A percentile compares a stretch with the other conserved stretches of the same genome.
These are phyloP conservation scores for Calocybe indica DNA, from an alignment of 768 basidiomycete genomes.

Conservation along the genomic window DNA sequence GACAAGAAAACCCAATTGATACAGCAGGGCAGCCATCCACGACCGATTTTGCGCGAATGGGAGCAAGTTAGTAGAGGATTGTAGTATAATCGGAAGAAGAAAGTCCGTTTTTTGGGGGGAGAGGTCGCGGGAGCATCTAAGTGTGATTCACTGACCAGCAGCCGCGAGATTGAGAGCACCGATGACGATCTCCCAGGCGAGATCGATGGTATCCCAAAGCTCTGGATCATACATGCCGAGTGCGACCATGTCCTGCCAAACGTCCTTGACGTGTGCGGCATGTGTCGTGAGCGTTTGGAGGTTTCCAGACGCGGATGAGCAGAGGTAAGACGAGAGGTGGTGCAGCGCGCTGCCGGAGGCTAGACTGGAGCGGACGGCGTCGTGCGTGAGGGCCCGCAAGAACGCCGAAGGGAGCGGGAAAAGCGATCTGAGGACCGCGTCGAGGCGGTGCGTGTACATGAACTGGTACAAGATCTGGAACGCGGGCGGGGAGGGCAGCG, in stretches of 20 bases:
- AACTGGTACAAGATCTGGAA: constrained; percentile 61
- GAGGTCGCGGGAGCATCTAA: constrained; percentile 1
- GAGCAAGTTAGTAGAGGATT: too few species aligned
- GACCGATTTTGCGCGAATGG: too few species aligned
- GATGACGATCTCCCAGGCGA: constrained; percentile 74
- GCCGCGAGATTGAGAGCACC: constrained; percentile 47
- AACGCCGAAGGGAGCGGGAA: constrained; percentile 51
- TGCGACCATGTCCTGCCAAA: constrained; percentile 75
- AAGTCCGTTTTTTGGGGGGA: too few species aligned
- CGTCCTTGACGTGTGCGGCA: constrained; percentile 66
- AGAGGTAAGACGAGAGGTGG: constrained; percentile 48
- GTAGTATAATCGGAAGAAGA: too few species aligned
- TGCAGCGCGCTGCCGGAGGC: constrained; percentile 48
- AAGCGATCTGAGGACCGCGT: constrained; percentile 51
- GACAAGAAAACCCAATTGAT: too few species aligned
- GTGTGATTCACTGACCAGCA: constrained; percentile 21
- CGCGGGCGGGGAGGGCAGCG: constrained; percentile 64
- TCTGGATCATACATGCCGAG: constrained; percentile 69
- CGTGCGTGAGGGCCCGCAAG: constrained; percentile 36
- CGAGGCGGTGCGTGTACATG: constrained; percentile 67
- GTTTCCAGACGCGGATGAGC: constrained; percentile 37
- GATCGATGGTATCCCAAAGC: constrained; percentile 73
- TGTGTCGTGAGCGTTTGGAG: constrained; percentile 42
- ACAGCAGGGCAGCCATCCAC: too few species aligned
- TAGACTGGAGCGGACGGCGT: constrained; percentile 35